phyloP scores from a whole-genome alignment of 805 yeast genomes.

The Metschnikowia henanensis region DNA sequence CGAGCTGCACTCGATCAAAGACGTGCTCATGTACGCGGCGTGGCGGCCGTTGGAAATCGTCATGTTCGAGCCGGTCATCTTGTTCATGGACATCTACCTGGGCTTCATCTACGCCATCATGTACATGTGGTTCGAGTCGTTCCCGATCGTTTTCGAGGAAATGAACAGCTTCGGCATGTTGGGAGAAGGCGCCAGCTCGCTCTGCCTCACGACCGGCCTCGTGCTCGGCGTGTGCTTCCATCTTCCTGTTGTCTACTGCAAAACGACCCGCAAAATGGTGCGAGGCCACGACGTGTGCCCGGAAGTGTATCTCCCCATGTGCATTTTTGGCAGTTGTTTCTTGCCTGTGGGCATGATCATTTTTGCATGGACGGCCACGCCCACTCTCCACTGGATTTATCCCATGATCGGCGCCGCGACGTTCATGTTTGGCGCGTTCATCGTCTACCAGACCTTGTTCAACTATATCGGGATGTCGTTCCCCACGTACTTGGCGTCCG shows the following conservation, averaged over 20 bases:
- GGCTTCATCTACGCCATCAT: slow-evolving; percentile 14
- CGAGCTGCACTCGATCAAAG: slow-evolving; percentile 4
- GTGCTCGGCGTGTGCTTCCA: slow-evolving; percentile 6
- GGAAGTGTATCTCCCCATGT: slow-evolving; percentile 12
- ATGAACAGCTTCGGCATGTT: slow-evolving; percentile 10
- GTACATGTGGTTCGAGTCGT: slow-evolving; percentile 18
- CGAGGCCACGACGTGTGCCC: slow-evolving; percentile 5
- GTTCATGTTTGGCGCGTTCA: slow-evolving; percentile 12
- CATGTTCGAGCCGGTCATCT: slow-evolving; percentile 15
- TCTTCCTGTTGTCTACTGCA: slow-evolving; percentile 9
- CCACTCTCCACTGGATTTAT: slow-evolving; percentile 13
- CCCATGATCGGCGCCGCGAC: slow-evolving; percentile 15
- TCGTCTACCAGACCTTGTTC: slow-evolving; percentile 17
- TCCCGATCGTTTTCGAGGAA: slow-evolving; percentile 15
- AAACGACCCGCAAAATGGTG: slow-evolving; percentile 5
- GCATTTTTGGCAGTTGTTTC: slow-evolving; percentile 11
- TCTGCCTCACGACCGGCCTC: slow-evolving; percentile 11
- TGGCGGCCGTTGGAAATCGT: slow-evolving; percentile 15
- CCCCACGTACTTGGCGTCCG: slow-evolving; percentile 13
- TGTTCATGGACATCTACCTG: slow-evolving; percentile 15
- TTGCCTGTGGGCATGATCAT: slow-evolving; percentile 13
- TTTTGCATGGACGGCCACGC: slow-evolving; percentile 14
- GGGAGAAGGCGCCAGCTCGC: slow-evolving; percentile 12
- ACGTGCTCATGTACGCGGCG: slow-evolving; percentile 9
- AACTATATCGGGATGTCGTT: slow-evolving; percentile 15